Base-by-base conservation (phyloP, 2,329 filamentous ascomycete genomes). In the Dactylellina leptospora region DNA sequence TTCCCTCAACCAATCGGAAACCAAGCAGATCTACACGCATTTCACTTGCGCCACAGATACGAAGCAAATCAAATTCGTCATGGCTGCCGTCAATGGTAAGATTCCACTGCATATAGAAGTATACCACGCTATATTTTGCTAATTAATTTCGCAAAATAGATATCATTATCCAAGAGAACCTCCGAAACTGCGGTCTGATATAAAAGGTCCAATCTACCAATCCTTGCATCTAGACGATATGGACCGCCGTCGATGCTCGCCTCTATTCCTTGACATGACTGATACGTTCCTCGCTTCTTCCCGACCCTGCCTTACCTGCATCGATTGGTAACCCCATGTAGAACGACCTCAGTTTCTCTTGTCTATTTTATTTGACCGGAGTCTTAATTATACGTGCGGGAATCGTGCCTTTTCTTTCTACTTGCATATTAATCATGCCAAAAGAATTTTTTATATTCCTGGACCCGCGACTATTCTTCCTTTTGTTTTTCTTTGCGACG, bases 141-240 rank as follows among this genome's bases (percentile, higher is more conserved):
- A 51, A 66, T 13, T 36, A 18, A 13, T 45, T 64, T 58, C n/a
- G n/a, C n/a, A n/a, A n/a, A 63, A 11, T 54, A 96, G 95, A 99
- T 83, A 99, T 99, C 81, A 99, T 99, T 83, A 99, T 99, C 81
- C 95, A 99, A 84, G 95, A 97, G 83, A 99, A 99, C 83, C 88
- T 99, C 75, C 90, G 95, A 81, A 86, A 96, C 81, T 97, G 93
- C 82, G 93, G 93, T 86, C 85, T 97, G 81, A 97, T 97, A 86
- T 97, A 90, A 72, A 64, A 42, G 45, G 60, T 20, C 28, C 36
- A 53, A 27, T 20, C 25, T 16, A 54, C 54, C 59, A 53, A 56
- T 10, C 53, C 42, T 16, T 63, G 51, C 53, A 53, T 54, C 44
- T 42, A 30, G 51, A 28, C 38, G 66, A 70, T 36, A 22, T 40